Evolutionary conservation across 2,329 filamentous ascomycete genomes (phyloP).

Genomic region (Fusarium pseudograminearum): DNA sequence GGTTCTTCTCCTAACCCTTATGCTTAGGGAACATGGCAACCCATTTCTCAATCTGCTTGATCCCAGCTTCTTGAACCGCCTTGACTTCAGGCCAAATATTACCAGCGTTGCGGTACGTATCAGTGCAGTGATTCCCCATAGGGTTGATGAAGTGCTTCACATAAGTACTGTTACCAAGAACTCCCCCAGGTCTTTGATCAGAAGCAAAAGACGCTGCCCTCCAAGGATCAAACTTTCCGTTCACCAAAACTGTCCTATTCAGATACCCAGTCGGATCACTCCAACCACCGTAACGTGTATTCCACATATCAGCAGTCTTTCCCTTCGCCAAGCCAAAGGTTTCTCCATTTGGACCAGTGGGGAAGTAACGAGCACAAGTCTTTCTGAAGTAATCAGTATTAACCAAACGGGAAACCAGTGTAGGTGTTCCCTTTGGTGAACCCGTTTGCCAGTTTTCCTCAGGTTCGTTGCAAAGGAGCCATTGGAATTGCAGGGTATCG

Average conservation of each 20-base stretch:
- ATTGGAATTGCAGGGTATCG: not conserved
- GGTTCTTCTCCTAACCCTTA: no score
- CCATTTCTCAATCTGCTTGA: conserved; percentile 5
- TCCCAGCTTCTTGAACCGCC: conserved; percentile 10
- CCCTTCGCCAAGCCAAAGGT: not conserved
- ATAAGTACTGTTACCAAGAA: conserved; percentile 8
- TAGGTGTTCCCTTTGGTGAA: not conserved
- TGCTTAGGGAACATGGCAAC: not conserved
- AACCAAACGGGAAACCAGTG: conserved; percentile 4
- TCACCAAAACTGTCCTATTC: conserved; percentile 7
- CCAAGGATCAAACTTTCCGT: conserved; percentile 7
- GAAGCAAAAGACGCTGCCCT: not conserved
- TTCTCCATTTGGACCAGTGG: not conserved
- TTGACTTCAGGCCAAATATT: conserved; percentile 10
- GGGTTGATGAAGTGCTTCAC: conserved; percentile 7
- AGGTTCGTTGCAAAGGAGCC: conserved; percentile 9
- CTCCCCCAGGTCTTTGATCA: conserved; percentile 3
- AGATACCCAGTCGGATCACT: conserved; percentile 1
- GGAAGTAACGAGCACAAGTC: conserved; percentile 4
- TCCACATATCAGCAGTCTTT: not conserved
- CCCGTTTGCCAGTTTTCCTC: conserved; percentile 16
- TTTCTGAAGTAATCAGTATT: conserved; percentile 12
- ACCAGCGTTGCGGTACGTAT: conserved; percentile 6
- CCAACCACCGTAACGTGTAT: conserved; percentile 6
- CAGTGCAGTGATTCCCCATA: conserved; percentile 2